phyloP scores from a whole-genome alignment of 768 basidiomycete genomes.

The Mycena polygramma region DNA sequence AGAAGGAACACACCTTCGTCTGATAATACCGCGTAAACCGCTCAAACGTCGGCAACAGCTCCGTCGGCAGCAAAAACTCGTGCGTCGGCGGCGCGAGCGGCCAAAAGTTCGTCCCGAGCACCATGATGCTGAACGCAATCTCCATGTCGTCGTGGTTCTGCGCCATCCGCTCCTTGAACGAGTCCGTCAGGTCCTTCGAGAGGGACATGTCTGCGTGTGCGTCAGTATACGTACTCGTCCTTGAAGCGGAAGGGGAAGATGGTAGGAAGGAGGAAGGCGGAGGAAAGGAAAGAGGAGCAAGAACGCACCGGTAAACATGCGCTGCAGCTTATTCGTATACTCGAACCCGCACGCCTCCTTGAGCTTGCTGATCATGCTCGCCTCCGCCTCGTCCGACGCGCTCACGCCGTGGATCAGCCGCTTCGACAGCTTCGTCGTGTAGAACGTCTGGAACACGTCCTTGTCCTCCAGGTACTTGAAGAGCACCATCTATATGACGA shows the following conservation, averaged over 20 bases:
- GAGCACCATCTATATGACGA: slow-evolving; percentile 81
- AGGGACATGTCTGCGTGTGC: slow-evolving; percentile 83
- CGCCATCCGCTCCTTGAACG: slow-evolving; percentile 94
- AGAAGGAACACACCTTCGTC: slow-evolving; percentile 39
- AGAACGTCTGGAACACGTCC: slow-evolving; percentile 99
- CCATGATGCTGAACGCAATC: slow-evolving; percentile 93
- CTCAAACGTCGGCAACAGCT: slow-evolving; percentile 89
- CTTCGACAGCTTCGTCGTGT: slow-evolving; percentile 93
- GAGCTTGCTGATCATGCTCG: slow-evolving; percentile 97
- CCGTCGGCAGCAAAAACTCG: slow-evolving; percentile 90
- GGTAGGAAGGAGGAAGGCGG: not conserved
- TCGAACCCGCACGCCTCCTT: slow-evolving; percentile 98
- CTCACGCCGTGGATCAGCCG: slow-evolving; percentile 93
- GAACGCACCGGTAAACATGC: slow-evolving; percentile 91
- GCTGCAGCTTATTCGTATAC: slow-evolving; percentile 94
- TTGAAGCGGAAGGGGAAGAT: not conserved
- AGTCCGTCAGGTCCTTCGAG: slow-evolving; percentile 94
- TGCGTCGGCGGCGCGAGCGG: slow-evolving; percentile 86
- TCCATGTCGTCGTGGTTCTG: slow-evolving; percentile 85
- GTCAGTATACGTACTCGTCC: not conserved
- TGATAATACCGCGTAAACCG: slow-evolving; percentile 95
- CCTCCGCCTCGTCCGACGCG: slow-evolving; percentile 95
- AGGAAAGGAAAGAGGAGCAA: too few species aligned
- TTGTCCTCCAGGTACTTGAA: slow-evolving; percentile 99
- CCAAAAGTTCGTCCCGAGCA: slow-evolving; percentile 97